A percentile compares a stretch with the other conserved stretches of the same genome.
phyloP scores from a whole-genome alignment of 805 yeast genomes.

The Wickerhamomyces strasburgensis region DNA sequence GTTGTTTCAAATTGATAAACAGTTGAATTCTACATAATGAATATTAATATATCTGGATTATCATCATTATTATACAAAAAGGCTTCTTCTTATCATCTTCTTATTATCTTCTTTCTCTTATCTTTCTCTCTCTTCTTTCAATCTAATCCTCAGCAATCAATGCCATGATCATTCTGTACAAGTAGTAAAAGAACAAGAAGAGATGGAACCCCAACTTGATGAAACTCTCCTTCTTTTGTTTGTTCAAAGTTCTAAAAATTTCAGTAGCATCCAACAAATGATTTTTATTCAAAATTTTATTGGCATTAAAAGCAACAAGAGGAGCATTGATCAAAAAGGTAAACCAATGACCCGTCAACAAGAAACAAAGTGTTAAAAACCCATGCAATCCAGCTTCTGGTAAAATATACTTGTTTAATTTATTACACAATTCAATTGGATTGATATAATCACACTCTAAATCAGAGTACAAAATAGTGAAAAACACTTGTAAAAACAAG shows the following conservation, averaged over 20 bases:
- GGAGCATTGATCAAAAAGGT: slow-evolving; percentile 81
- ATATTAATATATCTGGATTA: neutral
- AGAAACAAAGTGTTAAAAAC: slow-evolving; percentile 59
- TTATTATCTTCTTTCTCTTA: too few species aligned
- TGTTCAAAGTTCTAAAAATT: slow-evolving; percentile 88
- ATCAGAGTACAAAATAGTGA: slow-evolving; percentile 93
- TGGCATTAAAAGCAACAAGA: slow-evolving; percentile 74
- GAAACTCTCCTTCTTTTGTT: slow-evolving; percentile 89
- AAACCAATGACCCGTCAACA: slow-evolving; percentile 90
- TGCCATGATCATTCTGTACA: slow-evolving; percentile 94
- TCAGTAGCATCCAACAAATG: slow-evolving; percentile 95
- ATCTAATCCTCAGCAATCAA: slow-evolving; percentile 45
- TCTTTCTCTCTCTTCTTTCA: neutral
- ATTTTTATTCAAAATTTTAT: slow-evolving; percentile 72
- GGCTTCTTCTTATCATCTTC: neutral
- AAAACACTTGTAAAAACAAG: slow-evolving; percentile 88
- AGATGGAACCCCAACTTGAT: slow-evolving; percentile 88
- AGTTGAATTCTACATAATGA: neutral
- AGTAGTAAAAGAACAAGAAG: slow-evolving; percentile 88
- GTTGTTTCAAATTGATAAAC: slow-evolving; percentile 8
- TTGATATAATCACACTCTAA: slow-evolving; percentile 95
- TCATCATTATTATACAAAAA: slow-evolving; percentile 1
- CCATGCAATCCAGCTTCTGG: slow-evolving; percentile 90
- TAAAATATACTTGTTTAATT: slow-evolving; percentile 78
- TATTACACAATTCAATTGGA: slow-evolving; percentile 93